Conservation (phyloP, 495 filamentous ascomycete species). For the Aspergillus taichungensis region DNA sequence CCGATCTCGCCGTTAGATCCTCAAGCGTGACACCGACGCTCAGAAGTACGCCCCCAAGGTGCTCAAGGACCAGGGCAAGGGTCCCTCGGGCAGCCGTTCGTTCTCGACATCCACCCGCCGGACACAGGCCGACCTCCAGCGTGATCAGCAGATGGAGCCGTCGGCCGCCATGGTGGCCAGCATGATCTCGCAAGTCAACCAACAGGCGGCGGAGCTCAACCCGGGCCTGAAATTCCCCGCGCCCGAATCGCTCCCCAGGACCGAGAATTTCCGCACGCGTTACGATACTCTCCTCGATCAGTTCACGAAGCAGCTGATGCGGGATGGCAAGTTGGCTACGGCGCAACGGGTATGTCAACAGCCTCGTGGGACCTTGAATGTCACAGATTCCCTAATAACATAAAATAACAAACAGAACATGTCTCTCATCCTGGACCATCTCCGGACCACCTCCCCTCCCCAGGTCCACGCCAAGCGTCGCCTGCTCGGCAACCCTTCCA, state of each 20-base stretch:
- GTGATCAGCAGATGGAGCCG: conserved; percentile 9
- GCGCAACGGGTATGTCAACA: conserved; percentile 80
- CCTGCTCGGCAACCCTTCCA: conserved; percentile 64
- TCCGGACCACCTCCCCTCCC: conserved; percentile 77
- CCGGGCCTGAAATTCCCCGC: conserved; percentile 66
- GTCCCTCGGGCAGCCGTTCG: conserved; percentile 40
- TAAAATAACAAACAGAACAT: conserved; percentile 60
- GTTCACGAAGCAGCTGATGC: conserved; percentile 84
- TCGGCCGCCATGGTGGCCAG: conserved; percentile 28
- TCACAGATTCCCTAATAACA: no score
- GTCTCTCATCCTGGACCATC: conserved; percentile 71
- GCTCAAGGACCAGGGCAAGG: conserved; percentile 49
- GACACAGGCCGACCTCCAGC: conserved; percentile 19
- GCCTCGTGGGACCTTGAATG: no score
- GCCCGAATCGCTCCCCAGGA: conserved; percentile 55
- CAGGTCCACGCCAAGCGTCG: conserved; percentile 55
- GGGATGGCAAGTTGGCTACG: conserved; percentile 71
- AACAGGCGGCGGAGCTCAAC: conserved; percentile 19
- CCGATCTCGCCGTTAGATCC: conserved; percentile 37
- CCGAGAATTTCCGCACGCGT: conserved; percentile 58
- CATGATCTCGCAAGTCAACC: conserved; percentile 31
- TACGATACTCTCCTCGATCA: conserved; percentile 78
- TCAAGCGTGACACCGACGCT: conserved; percentile 53
- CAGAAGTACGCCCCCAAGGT: conserved; percentile 60
- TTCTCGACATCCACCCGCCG: conserved; percentile 49